A percentile compares a stretch with the other conserved stretches of the same genome.
These are phyloP conservation scores for Botrytis squamosa DNA, from an alignment of 2,329 filamentous ascomycete species.

Conservation along the genomic window DNA sequence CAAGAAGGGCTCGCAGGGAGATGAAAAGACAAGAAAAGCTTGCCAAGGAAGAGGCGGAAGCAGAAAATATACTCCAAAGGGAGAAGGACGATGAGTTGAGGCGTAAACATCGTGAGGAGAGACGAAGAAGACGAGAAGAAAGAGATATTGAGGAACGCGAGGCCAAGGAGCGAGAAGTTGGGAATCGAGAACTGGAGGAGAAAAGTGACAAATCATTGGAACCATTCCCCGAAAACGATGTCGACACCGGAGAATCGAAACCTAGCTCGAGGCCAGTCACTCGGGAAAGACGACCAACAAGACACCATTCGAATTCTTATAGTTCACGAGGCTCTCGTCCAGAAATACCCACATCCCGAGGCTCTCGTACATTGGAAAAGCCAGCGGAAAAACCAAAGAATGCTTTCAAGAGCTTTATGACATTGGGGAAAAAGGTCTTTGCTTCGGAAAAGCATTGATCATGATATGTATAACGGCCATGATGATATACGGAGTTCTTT, in stretches of 20 bases:
- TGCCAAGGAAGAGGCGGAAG: conserved; percentile 16
- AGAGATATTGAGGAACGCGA: conserved; percentile 4
- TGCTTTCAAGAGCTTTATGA: conserved; percentile 19
- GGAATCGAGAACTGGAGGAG: conserved; percentile 1
- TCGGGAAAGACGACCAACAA: conserved; percentile 13
- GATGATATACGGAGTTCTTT: conserved; percentile 5
- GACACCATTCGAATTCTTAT: conserved; percentile 7
- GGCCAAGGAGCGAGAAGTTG: conserved; percentile 7
- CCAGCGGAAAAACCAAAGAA: conserved; percentile 19
- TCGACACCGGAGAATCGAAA: conserved; percentile 8
- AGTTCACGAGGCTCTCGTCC: conserved; percentile 14
- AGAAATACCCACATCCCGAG: background rate
- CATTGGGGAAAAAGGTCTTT: conserved; percentile 23
- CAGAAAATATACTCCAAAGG: background rate
- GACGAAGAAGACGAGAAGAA: conserved; percentile 14
- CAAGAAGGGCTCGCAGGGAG: conserved; percentile 29
- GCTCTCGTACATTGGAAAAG: background rate
- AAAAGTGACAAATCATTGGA: background rate
- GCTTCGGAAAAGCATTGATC: conserved; percentile 9
- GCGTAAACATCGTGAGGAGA: conserved; percentile 9
- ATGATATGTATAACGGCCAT: conserved; percentile 13
- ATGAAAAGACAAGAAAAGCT: conserved; percentile 25
- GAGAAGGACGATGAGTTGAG: conserved; percentile 18
- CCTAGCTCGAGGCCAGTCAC: background rate
- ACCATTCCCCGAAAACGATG: conserved; percentile 9